These are phyloP conservation scores for Naganishia albida DNA, from an alignment of 1,284 basidiomycete genomes.

Conservation along the genomic window DNA sequence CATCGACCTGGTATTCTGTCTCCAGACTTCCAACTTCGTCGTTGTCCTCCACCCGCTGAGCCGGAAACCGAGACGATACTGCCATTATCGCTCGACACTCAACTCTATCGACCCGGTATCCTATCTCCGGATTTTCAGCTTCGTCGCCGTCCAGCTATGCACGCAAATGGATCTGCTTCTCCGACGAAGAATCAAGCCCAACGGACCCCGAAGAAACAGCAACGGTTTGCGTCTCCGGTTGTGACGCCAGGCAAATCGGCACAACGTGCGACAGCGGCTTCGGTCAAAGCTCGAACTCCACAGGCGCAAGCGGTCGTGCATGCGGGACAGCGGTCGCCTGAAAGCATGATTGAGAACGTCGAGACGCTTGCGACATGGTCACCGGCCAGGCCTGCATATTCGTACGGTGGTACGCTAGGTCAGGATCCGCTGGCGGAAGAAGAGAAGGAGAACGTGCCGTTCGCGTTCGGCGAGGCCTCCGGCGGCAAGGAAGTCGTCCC, in stretches of 20 bases:
- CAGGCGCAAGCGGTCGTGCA: background rate
- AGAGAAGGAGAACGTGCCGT: slow-evolving; percentile 15
- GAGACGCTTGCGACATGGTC: slow-evolving; percentile 33
- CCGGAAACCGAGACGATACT: slow-evolving; percentile 10
- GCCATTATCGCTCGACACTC: slow-evolving; percentile 15
- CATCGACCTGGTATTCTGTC: too few species aligned
- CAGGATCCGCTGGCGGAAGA: background rate
- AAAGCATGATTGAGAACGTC: slow-evolving; percentile 30
- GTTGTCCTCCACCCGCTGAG: background rate
- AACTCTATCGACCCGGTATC: slow-evolving; percentile 19
- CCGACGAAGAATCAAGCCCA: background rate
- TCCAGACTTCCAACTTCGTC: too few species aligned
- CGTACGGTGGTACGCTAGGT: background rate
- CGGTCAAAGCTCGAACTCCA: background rate
- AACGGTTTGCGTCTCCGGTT: too few species aligned
- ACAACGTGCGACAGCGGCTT: background rate
- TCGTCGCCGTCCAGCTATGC: background rate
- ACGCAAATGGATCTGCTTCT: background rate
- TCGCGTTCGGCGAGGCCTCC: background rate
- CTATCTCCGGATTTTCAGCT: slow-evolving; percentile 19
- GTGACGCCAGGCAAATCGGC: too few species aligned
- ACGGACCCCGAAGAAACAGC: too few species aligned
- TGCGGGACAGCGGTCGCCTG: slow-evolving; percentile 6
- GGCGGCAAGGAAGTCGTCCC: background rate
- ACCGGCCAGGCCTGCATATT: slow-evolving; percentile 10